Percentiles rank a stretch among this genome's conserved stretches.
phyloP scores from a whole-genome alignment of 2,329 filamentous ascomycete genomes.

The Fusarium oxysporum region DNA sequence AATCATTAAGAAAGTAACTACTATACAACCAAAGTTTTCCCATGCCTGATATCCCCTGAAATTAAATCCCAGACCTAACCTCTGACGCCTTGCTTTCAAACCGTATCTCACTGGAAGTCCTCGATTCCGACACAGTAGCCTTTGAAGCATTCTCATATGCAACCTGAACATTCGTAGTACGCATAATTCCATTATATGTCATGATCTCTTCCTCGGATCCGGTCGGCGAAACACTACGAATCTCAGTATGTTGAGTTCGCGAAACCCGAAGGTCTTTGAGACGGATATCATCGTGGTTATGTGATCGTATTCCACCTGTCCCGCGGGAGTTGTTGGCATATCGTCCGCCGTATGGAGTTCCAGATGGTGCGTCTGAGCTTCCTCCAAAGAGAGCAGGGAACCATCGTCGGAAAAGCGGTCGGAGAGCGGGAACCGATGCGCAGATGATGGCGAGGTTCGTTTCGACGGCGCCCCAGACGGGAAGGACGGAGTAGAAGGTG shows the following conservation, averaged over 20 bases:
- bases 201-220: conserved; percentile 56
- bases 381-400: conserved; percentile 47
- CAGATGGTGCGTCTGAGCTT: conserved; percentile 26
- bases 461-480: conserved; percentile 52
- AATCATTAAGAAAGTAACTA: background rate
- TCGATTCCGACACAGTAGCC: conserved; percentile 6
- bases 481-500: conserved; percentile 45
- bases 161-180: conserved; percentile 49
- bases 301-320: conserved; percentile 31
- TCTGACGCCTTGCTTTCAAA: conserved; percentile 24
- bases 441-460: conserved; percentile 52
- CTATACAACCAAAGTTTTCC: background rate
- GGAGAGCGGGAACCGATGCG: conserved; percentile 51
- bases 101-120: conserved; percentile 27
- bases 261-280: conserved; percentile 36
- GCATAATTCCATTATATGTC: conserved; percentile 55
- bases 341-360: conserved; percentile 17
- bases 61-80: conserved; percentile 7
- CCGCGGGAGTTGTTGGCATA: conserved; percentile 33
- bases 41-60: background rate
- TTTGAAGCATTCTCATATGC: conserved; percentile 37
- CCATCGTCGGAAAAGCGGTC: conserved; percentile 50
- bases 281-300: conserved; percentile 27
- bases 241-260: conserved; percentile 48
- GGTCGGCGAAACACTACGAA: conserved; percentile 49